Evolutionary conservation across 371 early-diverging fungal species (phyloP).

Genomic region (Dichotomocladium elegans): DNA sequence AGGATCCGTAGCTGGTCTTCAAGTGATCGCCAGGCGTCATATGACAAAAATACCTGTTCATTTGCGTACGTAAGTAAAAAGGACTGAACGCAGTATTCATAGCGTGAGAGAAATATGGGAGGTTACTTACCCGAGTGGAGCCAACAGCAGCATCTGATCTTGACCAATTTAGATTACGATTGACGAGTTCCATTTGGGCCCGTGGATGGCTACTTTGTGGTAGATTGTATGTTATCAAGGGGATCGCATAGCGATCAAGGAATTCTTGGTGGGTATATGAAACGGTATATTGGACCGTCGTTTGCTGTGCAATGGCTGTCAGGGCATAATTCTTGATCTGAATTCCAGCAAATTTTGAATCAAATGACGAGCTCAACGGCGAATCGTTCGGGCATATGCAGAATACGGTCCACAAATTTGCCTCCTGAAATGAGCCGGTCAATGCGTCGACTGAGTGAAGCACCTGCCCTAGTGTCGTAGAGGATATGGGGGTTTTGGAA

Average conservation of each 20-base stretch:
- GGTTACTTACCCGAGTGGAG: conserved; percentile 35
- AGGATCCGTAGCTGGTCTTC: conserved; percentile 58
- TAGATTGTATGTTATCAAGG: conserved; percentile 34
- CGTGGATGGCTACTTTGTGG: conserved; percentile 39
- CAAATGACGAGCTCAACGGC: conserved; percentile 47
- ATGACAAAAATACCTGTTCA: conserved; percentile 65
- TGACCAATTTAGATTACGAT: conserved; percentile 60
- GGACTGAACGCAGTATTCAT: too few species aligned
- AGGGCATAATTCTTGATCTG: conserved; percentile 59
- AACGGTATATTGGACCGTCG: conserved; percentile 49
- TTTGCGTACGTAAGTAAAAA: not conserved
- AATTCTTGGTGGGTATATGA: conserved; percentile 60
- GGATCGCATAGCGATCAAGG: conserved; percentile 61
- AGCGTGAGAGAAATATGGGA: not conserved
- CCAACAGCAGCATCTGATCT: conserved; percentile 67
- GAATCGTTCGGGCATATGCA: conserved; percentile 74
- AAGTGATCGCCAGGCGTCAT: conserved; percentile 64
- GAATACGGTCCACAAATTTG: conserved; percentile 81
- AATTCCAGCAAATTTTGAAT: conserved; percentile 50
- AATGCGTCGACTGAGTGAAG: conserved; percentile 74
- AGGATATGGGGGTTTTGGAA: not conserved
- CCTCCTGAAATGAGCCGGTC: conserved; percentile 73
- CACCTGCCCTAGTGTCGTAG: conserved; percentile 21
- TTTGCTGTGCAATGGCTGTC: conserved; percentile 42
- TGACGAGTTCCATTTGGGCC: conserved; percentile 54